These are phyloP conservation scores for Trichoderma koningii DNA, from an alignment of 2,329 filamentous ascomycete genomes.

Conservation along the genomic window DNA sequence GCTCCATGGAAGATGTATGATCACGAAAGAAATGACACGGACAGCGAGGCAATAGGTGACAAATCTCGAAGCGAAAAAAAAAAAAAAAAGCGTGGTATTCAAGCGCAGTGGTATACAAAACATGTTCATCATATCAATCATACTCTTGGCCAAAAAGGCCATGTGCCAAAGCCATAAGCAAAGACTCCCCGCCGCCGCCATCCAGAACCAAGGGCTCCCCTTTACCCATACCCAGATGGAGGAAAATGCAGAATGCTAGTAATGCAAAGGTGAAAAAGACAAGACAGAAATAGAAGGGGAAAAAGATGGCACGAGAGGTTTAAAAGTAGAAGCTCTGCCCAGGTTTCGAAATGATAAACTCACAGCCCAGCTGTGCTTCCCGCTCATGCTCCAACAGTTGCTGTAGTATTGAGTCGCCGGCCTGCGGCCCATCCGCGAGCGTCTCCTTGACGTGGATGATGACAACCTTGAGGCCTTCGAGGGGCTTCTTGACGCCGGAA, in stretches of 20 bases:
- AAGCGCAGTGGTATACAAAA: constrained; percentile 24
- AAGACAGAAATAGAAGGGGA: constrained; percentile 4
- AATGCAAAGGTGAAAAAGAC: constrained; percentile 11
- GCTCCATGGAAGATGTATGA: neutral
- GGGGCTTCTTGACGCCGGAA: constrained; percentile 44
- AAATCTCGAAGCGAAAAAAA: neutral
- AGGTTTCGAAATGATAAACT: constrained; percentile 70
- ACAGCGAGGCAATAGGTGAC: neutral
- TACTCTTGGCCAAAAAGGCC: constrained; percentile 3
- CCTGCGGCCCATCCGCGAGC: constrained; percentile 68
- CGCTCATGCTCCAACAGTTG: constrained; percentile 69
- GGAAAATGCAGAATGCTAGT: neutral
- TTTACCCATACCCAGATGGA: neutral
- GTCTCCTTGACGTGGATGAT: constrained; percentile 95
- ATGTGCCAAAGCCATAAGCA: neutral
- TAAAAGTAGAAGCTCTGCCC: constrained; percentile 63
- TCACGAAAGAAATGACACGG: neutral
- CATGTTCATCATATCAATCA: constrained; percentile 24
- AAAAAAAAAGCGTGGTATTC: constrained; percentile 12
- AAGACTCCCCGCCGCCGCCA: constrained; percentile 4
- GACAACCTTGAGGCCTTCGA: constrained; percentile 76
- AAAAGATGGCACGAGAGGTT: constrained; percentile 24
- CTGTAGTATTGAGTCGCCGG: constrained; percentile 65
- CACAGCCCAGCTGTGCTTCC: constrained; percentile 70
- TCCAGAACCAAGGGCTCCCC: neutral